phyloP scores from a whole-genome alignment of 2,329 filamentous ascomycete species.

The Helotiales sp. region DNA sequence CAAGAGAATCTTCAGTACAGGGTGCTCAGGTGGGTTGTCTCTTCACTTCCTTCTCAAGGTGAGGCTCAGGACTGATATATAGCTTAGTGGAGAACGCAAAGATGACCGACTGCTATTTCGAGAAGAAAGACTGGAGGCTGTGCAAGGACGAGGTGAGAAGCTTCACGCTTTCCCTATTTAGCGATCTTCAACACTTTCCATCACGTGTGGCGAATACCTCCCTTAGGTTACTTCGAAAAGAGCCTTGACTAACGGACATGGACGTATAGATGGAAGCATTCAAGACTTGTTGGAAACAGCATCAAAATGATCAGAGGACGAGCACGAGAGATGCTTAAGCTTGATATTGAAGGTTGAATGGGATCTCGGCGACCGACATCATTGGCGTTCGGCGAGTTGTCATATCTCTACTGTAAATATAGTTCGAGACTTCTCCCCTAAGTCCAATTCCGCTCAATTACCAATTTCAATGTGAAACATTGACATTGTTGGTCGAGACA shows the following conservation, averaged over 20 bases:
- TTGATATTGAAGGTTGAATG: constrained; percentile 4
- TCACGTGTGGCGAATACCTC: constrained; percentile 23
- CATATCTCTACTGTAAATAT: background rate
- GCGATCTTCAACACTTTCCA: constrained; percentile 19
- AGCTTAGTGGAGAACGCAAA: constrained; percentile 77
- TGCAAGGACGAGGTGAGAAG: constrained; percentile 82
- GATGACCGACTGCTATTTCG: constrained; percentile 94
- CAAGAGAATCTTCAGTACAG: constrained; percentile 95
- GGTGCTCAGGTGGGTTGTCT: constrained; percentile 69
- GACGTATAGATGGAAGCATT: constrained; percentile 79
- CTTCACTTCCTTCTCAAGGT: background rate
- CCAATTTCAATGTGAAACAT: background rate
- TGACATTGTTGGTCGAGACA: background rate
- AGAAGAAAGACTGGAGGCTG: constrained; percentile 91
- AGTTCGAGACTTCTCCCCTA: background rate
- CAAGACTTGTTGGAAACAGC: constrained; percentile 84
- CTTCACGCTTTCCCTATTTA: constrained; percentile 18
- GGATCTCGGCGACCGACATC: background rate
- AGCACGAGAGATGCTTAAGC: constrained; percentile 65
- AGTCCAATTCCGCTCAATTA: background rate
- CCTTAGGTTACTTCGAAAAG: background rate
- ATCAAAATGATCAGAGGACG: constrained; percentile 84
- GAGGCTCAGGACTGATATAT: constrained; percentile 7
- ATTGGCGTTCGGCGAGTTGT: constrained; percentile 6
- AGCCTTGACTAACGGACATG: constrained; percentile 16